Percentiles rank a stretch among this genome's conserved stretches.
Conservation (phyloP, 352 stramenopile genomes). For the Pythium plurisporium region DNA sequence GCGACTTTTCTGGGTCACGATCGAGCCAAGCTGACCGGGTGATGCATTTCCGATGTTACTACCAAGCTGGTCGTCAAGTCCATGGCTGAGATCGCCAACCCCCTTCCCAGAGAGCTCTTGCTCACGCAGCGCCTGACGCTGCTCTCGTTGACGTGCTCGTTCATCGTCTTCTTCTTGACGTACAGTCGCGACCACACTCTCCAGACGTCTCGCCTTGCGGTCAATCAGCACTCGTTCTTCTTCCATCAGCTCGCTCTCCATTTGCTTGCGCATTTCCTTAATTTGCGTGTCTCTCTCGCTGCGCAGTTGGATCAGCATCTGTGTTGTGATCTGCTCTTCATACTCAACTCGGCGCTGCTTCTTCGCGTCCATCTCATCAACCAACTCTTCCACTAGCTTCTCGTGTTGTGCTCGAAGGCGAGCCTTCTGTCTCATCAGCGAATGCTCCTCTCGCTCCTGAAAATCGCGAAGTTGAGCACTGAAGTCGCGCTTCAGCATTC, state of each 20-base stretch:
- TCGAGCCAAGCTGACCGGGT: slow-evolving; percentile 8
- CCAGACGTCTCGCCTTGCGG: slow-evolving; percentile 40
- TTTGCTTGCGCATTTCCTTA: slow-evolving; percentile 36
- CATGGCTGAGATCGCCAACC: not conserved
- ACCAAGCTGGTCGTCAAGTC: not conserved
- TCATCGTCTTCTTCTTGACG: slow-evolving; percentile 42
- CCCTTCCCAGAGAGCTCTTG: slow-evolving; percentile 3
- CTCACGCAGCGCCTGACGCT: slow-evolving; percentile 12
- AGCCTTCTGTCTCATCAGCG: slow-evolving; percentile 61
- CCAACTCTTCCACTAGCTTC: slow-evolving; percentile 54
- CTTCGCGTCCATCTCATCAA: slow-evolving; percentile 54
- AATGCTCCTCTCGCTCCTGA: slow-evolving; percentile 62
- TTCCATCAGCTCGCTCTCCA: slow-evolving; percentile 46
- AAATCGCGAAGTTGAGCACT: slow-evolving; percentile 60
- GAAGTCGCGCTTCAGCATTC: slow-evolving; percentile 53
- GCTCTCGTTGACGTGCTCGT: slow-evolving; percentile 11
- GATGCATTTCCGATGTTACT: slow-evolving; percentile 10
- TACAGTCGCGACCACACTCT: slow-evolving; percentile 34
- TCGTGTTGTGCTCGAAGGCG: slow-evolving; percentile 59
- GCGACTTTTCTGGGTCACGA: not conserved
- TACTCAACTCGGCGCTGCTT: slow-evolving; percentile 53
- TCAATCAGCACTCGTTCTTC: slow-evolving; percentile 44
- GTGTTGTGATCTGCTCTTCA: slow-evolving; percentile 44
- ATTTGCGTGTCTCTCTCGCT: slow-evolving; percentile 47
- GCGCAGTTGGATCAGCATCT: slow-evolving; percentile 48